Percentiles rank a stretch among this genome's conserved stretches.
phyloP scores from a whole-genome alignment of 179 eudicot genomes.

The Nepenthes alata region DNA sequence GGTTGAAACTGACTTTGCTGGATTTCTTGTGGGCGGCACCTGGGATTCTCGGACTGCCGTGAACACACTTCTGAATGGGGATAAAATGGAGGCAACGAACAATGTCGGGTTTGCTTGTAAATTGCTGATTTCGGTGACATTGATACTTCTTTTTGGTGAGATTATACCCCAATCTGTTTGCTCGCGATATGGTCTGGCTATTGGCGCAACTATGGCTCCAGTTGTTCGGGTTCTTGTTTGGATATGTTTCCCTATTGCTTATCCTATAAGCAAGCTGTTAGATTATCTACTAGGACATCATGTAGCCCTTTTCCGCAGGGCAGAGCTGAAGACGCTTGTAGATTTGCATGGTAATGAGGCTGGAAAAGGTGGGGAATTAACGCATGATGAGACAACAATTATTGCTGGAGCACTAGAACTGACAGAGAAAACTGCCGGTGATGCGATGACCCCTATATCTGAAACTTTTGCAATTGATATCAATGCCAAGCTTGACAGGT shows the following conservation, averaged over 20 bases:
- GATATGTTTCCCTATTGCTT: conserved; percentile 88
- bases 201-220: conserved; percentile 82
- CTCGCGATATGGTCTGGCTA: conserved; percentile 79
- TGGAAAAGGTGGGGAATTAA: conserved; percentile 94
- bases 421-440: conserved; percentile 69
- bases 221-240: conserved; percentile 85
- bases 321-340: conserved; percentile 91
- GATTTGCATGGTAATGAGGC: conserved; percentile 94
- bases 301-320: conserved; percentile 81
- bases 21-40: too few relatives aligned
- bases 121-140: too few relatives aligned
- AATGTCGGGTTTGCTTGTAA: too few relatives aligned
- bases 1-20: too few relatives aligned
- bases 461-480: conserved; percentile 78
- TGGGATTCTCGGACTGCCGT: too few relatives aligned
- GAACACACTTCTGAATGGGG: too few relatives aligned
- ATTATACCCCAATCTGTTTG: conserved; percentile 93
- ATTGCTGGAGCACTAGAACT: conserved; percentile 95
- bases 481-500: conserved; percentile 85
- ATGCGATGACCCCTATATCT: conserved; percentile 89
- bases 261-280: conserved; percentile 94
- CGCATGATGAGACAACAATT: conserved; percentile 94
- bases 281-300: conserved; percentile 69
- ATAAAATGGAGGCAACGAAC: too few relatives aligned
- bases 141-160: too few relatives aligned